These are phyloP conservation scores for Kwoniella mangroviensis DNA, from an alignment of 768 basidiomycete genomes.

Conservation along the genomic window DNA sequence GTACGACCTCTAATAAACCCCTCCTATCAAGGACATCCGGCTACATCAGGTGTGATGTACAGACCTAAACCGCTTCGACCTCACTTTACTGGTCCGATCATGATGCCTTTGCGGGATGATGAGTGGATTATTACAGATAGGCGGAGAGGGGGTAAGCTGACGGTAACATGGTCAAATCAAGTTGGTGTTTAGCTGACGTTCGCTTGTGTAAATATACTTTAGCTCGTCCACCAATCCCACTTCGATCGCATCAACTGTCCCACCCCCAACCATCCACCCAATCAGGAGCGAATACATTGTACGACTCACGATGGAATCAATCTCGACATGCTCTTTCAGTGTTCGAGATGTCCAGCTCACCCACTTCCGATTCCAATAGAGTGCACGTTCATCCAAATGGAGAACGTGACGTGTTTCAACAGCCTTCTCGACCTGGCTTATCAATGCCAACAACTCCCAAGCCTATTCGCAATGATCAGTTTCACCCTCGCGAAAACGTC, in stretches of 20 bases:
- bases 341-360: neutral
- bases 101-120: conserved; percentile 2
- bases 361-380: neutral
- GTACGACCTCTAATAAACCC: neutral
- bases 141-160: neutral
- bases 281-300: neutral
- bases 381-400: neutral
- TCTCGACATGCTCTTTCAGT: conserved; percentile 3
- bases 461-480: too few species aligned
- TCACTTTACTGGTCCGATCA: neutral
- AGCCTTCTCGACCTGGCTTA: neutral
- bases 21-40: neutral
- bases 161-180: too few species aligned
- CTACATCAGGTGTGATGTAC: neutral
- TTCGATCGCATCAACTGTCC: neutral
- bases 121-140: neutral
- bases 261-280: neutral
- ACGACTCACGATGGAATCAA: neutral
- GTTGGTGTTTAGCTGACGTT: too few species aligned
- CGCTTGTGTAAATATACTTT: too few species aligned
- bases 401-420: too few species aligned
- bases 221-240: neutral
- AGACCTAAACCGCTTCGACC: conserved; percentile 3
- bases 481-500: neutral
- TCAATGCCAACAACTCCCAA: too few species aligned